These are phyloP conservation scores for Dendryphion nanum DNA, from an alignment of 2,329 filamentous ascomycete genomes.

Conservation along the genomic window DNA sequence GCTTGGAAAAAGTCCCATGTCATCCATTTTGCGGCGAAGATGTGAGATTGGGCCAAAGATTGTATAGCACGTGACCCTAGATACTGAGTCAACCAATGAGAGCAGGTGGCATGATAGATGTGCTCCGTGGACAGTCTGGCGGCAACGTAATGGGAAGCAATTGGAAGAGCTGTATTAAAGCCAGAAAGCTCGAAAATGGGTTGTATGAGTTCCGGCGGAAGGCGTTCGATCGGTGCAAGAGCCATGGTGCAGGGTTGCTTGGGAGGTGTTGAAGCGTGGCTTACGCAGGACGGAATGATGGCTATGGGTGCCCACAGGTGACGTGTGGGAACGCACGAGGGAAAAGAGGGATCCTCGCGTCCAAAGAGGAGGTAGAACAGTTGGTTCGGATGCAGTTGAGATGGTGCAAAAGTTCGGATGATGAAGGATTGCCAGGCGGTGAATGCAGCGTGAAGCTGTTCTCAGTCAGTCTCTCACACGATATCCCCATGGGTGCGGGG, in stretches of 20 bases:
- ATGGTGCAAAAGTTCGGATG: no score
- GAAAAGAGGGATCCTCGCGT: no score
- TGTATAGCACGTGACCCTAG: slow-evolving; percentile 11
- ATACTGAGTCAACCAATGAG: slow-evolving; percentile 17
- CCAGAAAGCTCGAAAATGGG: slow-evolving; percentile 49
- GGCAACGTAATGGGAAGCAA: slow-evolving; percentile 41
- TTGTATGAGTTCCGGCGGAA: slow-evolving; percentile 54
- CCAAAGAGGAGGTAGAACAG: no score
- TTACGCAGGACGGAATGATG: no score
- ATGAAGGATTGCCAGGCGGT: no score
- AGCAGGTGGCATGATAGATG: slow-evolving; percentile 23
- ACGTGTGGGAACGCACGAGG: no score
- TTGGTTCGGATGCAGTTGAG: no score
- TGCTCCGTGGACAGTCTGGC: slow-evolving; percentile 23
- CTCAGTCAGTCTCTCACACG: no score
- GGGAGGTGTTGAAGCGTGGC: no score
- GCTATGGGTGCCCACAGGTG: no score
- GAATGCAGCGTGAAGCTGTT: no score
- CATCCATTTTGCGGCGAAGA: slow-evolving; percentile 33
- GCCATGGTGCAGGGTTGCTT: slow-evolving; percentile 1
- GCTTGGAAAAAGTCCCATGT: slow-evolving; percentile 32
- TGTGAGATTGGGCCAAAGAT: slow-evolving; percentile 18
- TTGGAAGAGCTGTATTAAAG: slow-evolving; percentile 44
- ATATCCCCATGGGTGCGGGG: no score
- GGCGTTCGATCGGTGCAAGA: slow-evolving; percentile 39